Percentiles rank a stretch among this genome's conserved stretches.
These are phyloP conservation scores for Apocynum venetum DNA, from an alignment of 257 asterid genomes.

Conservation along the genomic window DNA sequence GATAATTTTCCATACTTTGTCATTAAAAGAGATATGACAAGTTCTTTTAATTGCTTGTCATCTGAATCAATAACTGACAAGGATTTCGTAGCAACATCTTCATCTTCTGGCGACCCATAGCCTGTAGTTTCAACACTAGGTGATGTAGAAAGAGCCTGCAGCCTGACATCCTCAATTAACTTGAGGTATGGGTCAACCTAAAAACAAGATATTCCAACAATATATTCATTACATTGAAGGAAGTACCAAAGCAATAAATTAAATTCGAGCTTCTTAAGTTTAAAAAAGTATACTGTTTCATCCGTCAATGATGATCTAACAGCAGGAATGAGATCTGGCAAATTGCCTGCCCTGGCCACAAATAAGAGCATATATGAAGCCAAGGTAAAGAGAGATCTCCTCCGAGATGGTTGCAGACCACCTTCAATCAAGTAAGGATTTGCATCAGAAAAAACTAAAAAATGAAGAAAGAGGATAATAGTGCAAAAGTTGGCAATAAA, in stretches of 20 bases:
- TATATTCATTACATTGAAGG: not conserved
- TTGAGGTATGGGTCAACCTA: constrained; percentile 43
- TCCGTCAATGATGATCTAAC: constrained; percentile 41
- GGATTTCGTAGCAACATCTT: constrained; percentile 35
- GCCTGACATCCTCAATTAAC: constrained; percentile 36
- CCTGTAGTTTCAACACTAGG: constrained; percentile 20
- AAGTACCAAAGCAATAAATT: not conserved
- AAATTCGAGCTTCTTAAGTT: constrained; percentile 6
- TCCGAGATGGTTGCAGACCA: constrained; percentile 40
- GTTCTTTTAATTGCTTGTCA: constrained; percentile 35
- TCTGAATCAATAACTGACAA: constrained; percentile 31
- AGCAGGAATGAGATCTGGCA: constrained; percentile 31
- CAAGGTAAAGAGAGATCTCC: constrained; percentile 48
- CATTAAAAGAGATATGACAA: constrained; percentile 32
- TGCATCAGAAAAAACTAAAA: constrained; percentile 4
- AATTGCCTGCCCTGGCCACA: constrained; percentile 41
- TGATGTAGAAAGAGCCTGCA: constrained; percentile 24
- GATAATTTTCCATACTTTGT: constrained; percentile 29
- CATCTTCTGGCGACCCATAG: constrained; percentile 44
- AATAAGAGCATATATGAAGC: constrained; percentile 48
- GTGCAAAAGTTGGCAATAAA: not conserved
- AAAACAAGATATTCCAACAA: constrained; percentile 4
- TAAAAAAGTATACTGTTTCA: constrained; percentile 32
- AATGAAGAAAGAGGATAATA: not conserved
- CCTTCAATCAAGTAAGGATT: constrained; percentile 27